Percentiles rank a stretch among this genome's conserved stretches.
Evolutionary conservation across 169 alveolate genomes (phyloP).

Genomic region (Plasmodium fragile): DNA sequence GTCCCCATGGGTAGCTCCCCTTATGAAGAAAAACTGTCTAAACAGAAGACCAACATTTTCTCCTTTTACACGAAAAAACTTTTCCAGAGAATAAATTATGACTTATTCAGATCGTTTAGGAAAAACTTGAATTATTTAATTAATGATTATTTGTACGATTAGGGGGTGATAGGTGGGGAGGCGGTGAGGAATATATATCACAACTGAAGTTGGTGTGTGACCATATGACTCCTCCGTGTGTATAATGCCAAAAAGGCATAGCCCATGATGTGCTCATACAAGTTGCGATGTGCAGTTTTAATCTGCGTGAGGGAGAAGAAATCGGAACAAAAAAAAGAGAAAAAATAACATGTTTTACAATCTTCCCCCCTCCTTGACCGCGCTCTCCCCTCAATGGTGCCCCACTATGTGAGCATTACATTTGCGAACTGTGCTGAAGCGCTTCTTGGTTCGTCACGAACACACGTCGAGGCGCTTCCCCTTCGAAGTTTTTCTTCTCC

Average conservation of each 20-base stretch:
- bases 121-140: conserved; percentile 63
- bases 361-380: background rate
- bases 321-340: background rate
- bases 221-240: background rate
- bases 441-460: background rate
- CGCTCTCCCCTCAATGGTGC: background rate
- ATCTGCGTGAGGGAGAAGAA: background rate
- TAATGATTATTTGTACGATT: conserved; percentile 45
- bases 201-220: background rate
- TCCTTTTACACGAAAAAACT: conserved; percentile 29
- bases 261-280: background rate
- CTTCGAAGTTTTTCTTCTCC: background rate
- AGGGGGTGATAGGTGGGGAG: background rate
- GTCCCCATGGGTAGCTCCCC: conserved; percentile 21
- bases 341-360: background rate
- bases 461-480: background rate
- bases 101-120: conserved; percentile 69
- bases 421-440: background rate
- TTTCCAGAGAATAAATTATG: conserved; percentile 62
- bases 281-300: background rate
- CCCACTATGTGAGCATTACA: background rate
- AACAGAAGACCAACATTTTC: background rate
- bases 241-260: background rate
- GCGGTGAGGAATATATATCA: background rate
- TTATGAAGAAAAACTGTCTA: conserved; percentile 19